Evolutionary conservation across 192 early-diverging fungal species (phyloP).

Genomic region (Coemansia sp.): DNA sequence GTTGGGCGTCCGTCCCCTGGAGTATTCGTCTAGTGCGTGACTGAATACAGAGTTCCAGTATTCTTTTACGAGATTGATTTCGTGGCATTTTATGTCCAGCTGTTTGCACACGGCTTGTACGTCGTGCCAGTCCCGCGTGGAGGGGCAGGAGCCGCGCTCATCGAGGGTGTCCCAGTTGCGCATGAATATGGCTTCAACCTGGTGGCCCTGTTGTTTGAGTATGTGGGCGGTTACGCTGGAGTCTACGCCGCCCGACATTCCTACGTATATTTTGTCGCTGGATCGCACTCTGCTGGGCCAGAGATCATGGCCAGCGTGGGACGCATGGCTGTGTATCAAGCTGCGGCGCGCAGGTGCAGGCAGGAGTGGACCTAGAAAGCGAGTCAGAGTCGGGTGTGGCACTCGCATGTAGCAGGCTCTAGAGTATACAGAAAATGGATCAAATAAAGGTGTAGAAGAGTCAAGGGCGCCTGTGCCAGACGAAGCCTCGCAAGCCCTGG

Average conservation of each 20-base stretch:
- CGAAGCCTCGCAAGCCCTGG: background rate
- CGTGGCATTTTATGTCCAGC: conserved; percentile 64
- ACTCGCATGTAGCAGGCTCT: background rate
- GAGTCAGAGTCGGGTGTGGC: background rate
- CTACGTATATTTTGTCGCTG: conserved; percentile 63
- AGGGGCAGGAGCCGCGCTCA: conserved; percentile 73
- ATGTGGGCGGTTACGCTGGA: conserved; percentile 83
- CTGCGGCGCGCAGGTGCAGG: background rate
- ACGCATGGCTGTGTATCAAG: background rate
- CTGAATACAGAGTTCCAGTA: conserved; percentile 93
- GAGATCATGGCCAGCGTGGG: background rate
- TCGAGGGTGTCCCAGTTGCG: conserved; percentile 91
- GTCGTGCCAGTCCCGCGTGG: conserved; percentile 73
- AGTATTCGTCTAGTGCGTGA: conserved; percentile 71
- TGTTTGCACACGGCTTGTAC: conserved; percentile 68
- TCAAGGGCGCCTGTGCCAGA: background rate
- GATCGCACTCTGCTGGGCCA: conserved; percentile 6
- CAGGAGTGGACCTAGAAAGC: background rate
- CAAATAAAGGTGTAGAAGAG: background rate
- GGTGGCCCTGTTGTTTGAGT: conserved; percentile 59
- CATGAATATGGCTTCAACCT: conserved; percentile 86
- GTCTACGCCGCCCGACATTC: conserved; percentile 95
- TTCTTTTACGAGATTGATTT: conserved; percentile 76
- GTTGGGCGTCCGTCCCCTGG: conserved; percentile 77
- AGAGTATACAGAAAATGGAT: background rate